Evolutionary conservation across 805 yeast genomes (phyloP), one percentile per base, ranked within the genome.

Genomic region (Saturnispora kantuleensis): DNA sequence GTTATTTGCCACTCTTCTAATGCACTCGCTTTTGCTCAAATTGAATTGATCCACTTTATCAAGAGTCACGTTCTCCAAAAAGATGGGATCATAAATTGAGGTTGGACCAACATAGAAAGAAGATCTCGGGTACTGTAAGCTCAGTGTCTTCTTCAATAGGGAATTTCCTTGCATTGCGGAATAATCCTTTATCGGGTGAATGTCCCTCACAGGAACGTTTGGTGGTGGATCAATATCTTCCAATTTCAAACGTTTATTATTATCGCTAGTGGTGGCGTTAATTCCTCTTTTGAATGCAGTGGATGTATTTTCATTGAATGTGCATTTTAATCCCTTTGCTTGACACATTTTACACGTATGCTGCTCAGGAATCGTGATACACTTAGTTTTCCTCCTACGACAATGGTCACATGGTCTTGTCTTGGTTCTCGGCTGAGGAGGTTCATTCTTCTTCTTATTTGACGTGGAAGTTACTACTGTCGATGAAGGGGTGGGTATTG

Each of bases 91-190:
- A 58, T 81, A 86, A 28, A 84, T 71, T 13, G 96, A 87, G 0
- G 95, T 84, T 1, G 95, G 80, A 1, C 97, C 97, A 16, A 89
- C 81, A 54, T 79, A 84, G 56, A 86, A 86, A 15, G 95, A 82
- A 0, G 96, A 87, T 46, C 96, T 68, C 1, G 97, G 96, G 55
- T 80, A 86, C 58, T 87, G 96, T 16, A 85, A 64, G n/a, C 84
- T 74, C 30, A 81, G 66, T 0, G 88, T 80, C 52, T 77, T 79
- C 54, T 79, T 81, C 50, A 82, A 68, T 21, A 82, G 60, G 3
- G 86, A 79, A 48, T 79, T 73, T 2, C 79, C 79, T 51, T 73
- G 78, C 60, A 82, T 70, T 35, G 69, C 59, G 1, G 85, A 71
- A 59, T 83, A 82, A 58, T 83, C 89, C 42, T 76, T 79, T 11